A percentile compares a stretch with the other conserved stretches of the same genome.
phyloP scores from a whole-genome alignment of 1,284 basidiomycete genomes.

The Naganishia sp. region DNA sequence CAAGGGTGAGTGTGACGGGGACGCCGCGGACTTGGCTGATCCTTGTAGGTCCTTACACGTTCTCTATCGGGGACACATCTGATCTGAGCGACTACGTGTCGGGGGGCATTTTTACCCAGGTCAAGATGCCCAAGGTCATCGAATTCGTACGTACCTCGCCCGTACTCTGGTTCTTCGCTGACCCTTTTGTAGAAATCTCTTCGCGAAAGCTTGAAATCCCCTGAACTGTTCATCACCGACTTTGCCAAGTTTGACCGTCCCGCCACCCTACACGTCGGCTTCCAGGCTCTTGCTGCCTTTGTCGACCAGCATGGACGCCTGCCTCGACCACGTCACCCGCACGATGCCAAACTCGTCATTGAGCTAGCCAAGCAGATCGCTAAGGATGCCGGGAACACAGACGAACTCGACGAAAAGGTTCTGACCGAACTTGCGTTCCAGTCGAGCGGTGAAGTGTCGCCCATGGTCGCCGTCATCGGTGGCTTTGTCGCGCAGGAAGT shows the following conservation, averaged over 20 bases:
- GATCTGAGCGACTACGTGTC: conserved; percentile 75
- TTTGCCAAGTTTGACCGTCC: conserved; percentile 98
- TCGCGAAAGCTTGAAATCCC: conserved; percentile 75
- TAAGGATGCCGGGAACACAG: conserved; percentile 60
- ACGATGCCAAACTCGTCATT: conserved; percentile 75
- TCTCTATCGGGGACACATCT: conserved; percentile 89
- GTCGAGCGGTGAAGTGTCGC: conserved; percentile 87
- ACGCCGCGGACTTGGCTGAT: background rate
- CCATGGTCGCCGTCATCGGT: conserved; percentile 90
- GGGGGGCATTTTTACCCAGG: conserved; percentile 96
- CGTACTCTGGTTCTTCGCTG: background rate
- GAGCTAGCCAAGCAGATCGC: conserved; percentile 73
- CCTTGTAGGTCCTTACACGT: conserved; percentile 79
- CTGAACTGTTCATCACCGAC: conserved; percentile 93
- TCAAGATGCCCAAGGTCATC: conserved; percentile 97
- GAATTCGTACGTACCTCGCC: conserved; percentile 68
- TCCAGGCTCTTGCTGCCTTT: conserved; percentile 90
- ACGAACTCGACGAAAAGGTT: conserved; percentile 71
- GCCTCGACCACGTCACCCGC: conserved; percentile 78
- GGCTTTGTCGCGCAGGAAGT: conserved; percentile 98
- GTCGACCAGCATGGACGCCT: conserved; percentile 66
- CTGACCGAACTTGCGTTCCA: conserved; percentile 87
- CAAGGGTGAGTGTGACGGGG: conserved; percentile 62
- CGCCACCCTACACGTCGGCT: conserved; percentile 84
- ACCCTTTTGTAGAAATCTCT: conserved; percentile 74